Evolutionary conservation across 78 protist species (phyloP), one percentile per base, ranked within the genome.

Genomic region (Dictyostelium purpureum): DNA sequence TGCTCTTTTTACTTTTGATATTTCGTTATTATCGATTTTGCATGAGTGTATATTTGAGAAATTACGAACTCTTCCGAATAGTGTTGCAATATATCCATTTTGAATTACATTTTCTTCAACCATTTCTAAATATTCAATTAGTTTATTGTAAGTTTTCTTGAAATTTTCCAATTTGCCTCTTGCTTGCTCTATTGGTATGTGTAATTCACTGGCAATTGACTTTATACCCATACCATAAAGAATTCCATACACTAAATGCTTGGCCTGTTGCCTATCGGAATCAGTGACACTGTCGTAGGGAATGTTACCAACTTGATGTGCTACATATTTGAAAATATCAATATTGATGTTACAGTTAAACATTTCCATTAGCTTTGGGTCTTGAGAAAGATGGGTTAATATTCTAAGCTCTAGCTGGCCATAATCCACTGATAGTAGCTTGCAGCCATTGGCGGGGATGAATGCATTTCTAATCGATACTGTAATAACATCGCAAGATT

Each of bases 151-250:
- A 5, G 93, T 88, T 18, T 18, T n/a, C 40, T 88, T 74, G 14
- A 88, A 57, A 24, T 24, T 52, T 24, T 19, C 61, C 56, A 88
- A 26, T 26, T 31, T 21, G 10, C 1, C 37, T 19, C 38, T 88
- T 35, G 85, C 94, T 49, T 61, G 56, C 2, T 73, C 80, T 49
- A 7, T 35, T 9, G 78, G 42, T 0, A 37, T 51, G 6, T 63
- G 38, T 42, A 92, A 56, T 51, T 92, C 51, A 5, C 59, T 24
- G 6, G 95, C 78, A 3, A 92, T 16, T 19, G 59, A 40, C 1
- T 52, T 45, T 28, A 37, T 45, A 18, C 95, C 95, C 95, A 92
- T 92, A 0, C 95, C 95, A 92, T 92, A 92, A 1, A 82, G 28
- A 40, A 82, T 92, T 40, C 95, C 95, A 73, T 92, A 92, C 49